phyloP scores from a whole-genome alignment of 257 asterid species.

The Jasminum sambac region DNA sequence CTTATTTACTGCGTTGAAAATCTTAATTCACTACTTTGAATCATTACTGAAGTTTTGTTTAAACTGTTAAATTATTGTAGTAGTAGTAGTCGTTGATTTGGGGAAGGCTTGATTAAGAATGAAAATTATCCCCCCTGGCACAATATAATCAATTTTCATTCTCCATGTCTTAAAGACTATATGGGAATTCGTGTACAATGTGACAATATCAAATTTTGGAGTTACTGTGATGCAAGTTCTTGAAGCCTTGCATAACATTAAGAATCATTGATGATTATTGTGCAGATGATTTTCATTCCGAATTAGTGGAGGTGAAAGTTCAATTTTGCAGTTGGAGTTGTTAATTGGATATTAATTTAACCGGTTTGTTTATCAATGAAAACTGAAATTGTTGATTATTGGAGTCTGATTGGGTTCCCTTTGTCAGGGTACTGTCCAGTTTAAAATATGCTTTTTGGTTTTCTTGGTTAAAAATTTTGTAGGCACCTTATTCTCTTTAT shows the following conservation, averaged over 20 bases:
- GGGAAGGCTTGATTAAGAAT: not conserved
- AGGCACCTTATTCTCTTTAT: not conserved
- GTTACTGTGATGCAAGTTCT: not conserved
- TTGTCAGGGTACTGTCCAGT: not conserved
- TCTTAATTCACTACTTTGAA: not conserved
- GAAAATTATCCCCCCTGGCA: not conserved
- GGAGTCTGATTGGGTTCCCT: slow-evolving; percentile 7
- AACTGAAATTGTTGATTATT: not conserved
- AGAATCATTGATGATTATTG: slow-evolving; percentile 1
- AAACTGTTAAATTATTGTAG: not conserved
- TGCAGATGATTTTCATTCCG: not conserved
- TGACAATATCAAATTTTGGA: not conserved
- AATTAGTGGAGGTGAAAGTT: not conserved
- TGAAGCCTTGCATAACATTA: slow-evolving; percentile 3
- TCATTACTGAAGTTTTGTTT: not conserved
- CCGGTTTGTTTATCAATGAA: not conserved
- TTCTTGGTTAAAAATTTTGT: not conserved
- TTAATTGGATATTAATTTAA: not conserved
- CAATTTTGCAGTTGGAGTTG: slow-evolving; percentile 20
- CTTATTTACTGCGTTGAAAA: not conserved
- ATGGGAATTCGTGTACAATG: not conserved
- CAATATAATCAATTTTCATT: not conserved
- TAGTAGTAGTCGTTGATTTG: not conserved
- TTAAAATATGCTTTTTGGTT: not conserved
- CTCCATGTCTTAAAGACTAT: not conserved